Conservation (phyloP, 208 protist genomes). For the Tritrichomonas musculus region DNA sequence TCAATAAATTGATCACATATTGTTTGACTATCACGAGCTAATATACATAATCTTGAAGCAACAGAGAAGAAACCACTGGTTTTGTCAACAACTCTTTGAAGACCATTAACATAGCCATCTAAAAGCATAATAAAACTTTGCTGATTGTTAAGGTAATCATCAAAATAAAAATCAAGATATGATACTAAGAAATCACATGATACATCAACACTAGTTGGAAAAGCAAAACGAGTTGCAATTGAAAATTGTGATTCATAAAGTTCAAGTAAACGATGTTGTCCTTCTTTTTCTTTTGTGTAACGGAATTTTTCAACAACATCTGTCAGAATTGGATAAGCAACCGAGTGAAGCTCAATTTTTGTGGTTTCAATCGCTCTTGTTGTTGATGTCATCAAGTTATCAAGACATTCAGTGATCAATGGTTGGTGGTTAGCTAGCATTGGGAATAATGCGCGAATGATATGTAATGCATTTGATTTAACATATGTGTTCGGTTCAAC, state of each 20-base stretch:
- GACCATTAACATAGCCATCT: neutral
- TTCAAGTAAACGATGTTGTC: neutral
- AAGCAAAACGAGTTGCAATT: neutral
- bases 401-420: neutral
- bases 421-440: neutral
- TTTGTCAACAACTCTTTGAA: neutral
- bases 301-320: neutral
- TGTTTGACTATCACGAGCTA: neutral
- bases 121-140: neutral
- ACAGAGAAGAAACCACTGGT: neutral
- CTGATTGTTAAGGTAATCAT: neutral
- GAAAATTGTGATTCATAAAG: conserved; percentile 14
- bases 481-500: neutral
- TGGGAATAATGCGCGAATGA: neutral
- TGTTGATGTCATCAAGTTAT: conserved; percentile 30
- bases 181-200: neutral
- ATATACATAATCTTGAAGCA: neutral
- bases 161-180: neutral
- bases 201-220: neutral
- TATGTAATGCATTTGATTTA: neutral
- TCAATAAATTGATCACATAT: neutral
- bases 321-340: neutral
- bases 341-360: neutral
- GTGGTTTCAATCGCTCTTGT: neutral
- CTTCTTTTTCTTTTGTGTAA: neutral